Evolutionary conservation across 108 stramenopile genomes (phyloP).

Genomic region (Chaetoceros tenuissimus): DNA sequence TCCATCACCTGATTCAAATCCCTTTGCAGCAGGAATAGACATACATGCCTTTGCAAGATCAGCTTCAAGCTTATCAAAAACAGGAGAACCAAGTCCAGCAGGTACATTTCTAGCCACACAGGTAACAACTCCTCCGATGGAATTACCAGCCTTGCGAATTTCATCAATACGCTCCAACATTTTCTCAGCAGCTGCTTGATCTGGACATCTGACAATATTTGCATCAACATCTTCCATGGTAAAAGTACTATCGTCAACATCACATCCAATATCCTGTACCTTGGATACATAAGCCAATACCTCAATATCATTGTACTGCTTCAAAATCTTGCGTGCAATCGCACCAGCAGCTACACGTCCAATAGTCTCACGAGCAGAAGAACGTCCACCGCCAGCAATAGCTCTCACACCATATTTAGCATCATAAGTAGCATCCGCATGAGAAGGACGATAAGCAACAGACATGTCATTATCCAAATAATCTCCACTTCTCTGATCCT

Average conservation of each 20-base stretch:
- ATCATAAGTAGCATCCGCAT: constrained; percentile 98
- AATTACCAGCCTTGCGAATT: constrained; percentile 88
- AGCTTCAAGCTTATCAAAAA: constrained; percentile 99
- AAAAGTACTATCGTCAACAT: constrained; percentile 83
- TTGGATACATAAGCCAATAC: constrained; percentile 89
- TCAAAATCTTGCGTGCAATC: constrained; percentile 89
- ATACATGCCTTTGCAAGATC: constrained; percentile 98
- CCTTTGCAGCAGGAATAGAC: constrained; percentile 98
- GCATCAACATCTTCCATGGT: constrained; percentile 91
- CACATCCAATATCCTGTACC: constrained; percentile 79
- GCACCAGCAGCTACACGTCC: constrained; percentile 99
- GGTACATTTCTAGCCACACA: constrained; percentile 92
- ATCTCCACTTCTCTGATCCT: constrained; percentile 87
- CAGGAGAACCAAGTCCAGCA: constrained; percentile 91
- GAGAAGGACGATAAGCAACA: constrained; percentile 93
- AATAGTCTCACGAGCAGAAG: constrained; percentile 95
- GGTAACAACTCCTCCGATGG: constrained; percentile 96
- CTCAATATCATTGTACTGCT: constrained; percentile 82
- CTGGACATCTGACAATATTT: constrained; percentile 96
- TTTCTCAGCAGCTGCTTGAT: constrained; percentile 65
- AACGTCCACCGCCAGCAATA: constrained; percentile 94
- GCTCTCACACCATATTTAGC: constrained; percentile 98
- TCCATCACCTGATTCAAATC: constrained; percentile 97
- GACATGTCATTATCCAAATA: constrained; percentile 95
- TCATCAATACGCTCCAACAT: constrained; percentile 94